Evolutionary conservation across 1,284 basidiomycete species (phyloP), one percentile per base, ranked within the genome.

Genomic region (Exobasidium rhododendri): DNA sequence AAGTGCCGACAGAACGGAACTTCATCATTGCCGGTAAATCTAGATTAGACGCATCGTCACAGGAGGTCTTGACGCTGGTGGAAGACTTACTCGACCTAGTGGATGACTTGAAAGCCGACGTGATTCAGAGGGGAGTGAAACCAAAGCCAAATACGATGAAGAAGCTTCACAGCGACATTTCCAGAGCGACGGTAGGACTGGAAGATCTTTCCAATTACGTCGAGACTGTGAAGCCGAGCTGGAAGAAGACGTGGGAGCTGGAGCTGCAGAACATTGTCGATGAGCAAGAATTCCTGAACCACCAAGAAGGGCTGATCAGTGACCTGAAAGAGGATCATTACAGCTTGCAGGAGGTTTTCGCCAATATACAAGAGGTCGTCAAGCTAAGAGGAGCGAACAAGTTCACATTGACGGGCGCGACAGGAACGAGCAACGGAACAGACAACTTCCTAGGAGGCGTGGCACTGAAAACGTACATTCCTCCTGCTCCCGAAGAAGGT

Each of bases 201-300:
- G 85, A 88, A 63, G 88, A 86, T 68, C 83, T 98, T 57, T 87
- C 88, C 70, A 86, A 88, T 67, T 92, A 94, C 78, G 89, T 97
- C 69, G 86, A 88, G 69, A 89, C 90, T 2, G 86, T 96, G 73
- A 93, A 91, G 76, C 93, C 94, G 54, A 91, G 91, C 84, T 98
- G 94, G 94, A 92, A 94, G 83, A 92, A 94, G 84, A 97, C 94
- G 26, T 98, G 94, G 94, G 91, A 91, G 73, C 87, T 90, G 74
- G 94, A 98, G 82, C 81, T 98, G 78, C 90, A 92, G 82, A 91
- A 92, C 70, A 94, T 98, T 64, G 90, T 97, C 50, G 94, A 97
- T 80, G 94, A 98, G 81, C 94, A 98, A 80, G 90, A 94, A 71
- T 90, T 96, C 82, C 83, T 97, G 58, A 88, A 78, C 59, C 74